Evolutionary conservation across 805 yeast genomes (phyloP), one percentile per base, ranked within the genome.

Genomic region (Candida loeiensis): DNA sequence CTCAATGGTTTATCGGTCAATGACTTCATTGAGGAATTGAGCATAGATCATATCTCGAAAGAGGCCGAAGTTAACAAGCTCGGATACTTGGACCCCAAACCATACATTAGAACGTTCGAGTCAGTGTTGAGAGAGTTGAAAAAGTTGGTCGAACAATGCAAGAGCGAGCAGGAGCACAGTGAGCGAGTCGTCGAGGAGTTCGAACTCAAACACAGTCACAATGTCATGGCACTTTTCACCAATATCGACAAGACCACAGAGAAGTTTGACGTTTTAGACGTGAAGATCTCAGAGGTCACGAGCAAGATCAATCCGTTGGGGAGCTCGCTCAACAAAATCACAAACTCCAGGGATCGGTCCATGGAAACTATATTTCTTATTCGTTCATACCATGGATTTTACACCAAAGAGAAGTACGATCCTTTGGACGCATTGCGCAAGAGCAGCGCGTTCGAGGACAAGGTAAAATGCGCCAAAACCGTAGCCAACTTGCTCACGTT

Each of bases 31-130:
- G 93, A 89, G 55, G 83, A 79, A 53, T 66, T 90, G 48, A 77
- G 90, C 45, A 79, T 79, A 53, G 84, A 81, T 53, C 85, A 83
- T 47, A 68, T 76, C 12, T 50, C 68, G 20, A 70, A 72, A 43
- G 74, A 71, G 9, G 72, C 74, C 6, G 77, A 73, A 45, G 76
- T 71, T 20, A 72, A 75, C 42, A 67, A 74, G 30, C 56, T 74
- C 22, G 78, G 76, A 37, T 73, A 73, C 53, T 61, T 88, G 40
- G 96, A 93, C 54, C 96, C 98, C 1, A 88, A 87, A 54, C 98
- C 98, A 2, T 93, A 86, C 56, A 91, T 91, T 34, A 76, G 96
- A 49, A 87, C 96, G 0, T 90, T 93, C 59, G 97, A 91, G 56
- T 79, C 90, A 1, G 86, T 93, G 2, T 66, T 89, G 33, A 72